Base-by-base conservation (phyloP, 2,329 filamentous ascomycete genomes). In the Xylaria sp. region DNA sequence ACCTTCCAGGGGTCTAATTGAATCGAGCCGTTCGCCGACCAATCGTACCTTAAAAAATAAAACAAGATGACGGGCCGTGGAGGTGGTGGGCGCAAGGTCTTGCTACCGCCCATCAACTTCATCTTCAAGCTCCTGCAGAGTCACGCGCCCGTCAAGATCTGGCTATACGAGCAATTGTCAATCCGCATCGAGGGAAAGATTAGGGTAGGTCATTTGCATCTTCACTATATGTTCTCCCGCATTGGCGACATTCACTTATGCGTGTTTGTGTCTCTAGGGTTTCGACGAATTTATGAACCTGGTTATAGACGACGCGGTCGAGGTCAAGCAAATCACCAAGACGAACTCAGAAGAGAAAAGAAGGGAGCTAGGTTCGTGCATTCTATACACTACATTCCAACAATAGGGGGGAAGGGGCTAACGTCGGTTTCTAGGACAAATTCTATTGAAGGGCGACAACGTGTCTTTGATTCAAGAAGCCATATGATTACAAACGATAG, bases 241-340 rank as follows among this genome's bases (percentile, higher is more conserved):
- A n/a, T n/a, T n/a, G n/a, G n/a, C n/a, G n/a, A 14, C 19, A 23
- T 11, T 23, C 21, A 45, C 50, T 61, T 23, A 60, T 47, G 23
- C 35, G n/a, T 56, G 7, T 40, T 5, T 59, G 6, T 21, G 31
- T 9, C 37, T 1, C 66, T n/a, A 97, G 93, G 94, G 95, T 14
- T 99, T 99, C 70, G 95, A 99, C 77, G 95, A 99, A 79, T 99
- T 98, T 81, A 97, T 99, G 94, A 99, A 99, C 81, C 83, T 99
- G 52, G 95, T 98, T 40, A 86, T 97, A 69, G 95, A 99, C 74
- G 93, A 99, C 72, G 95, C 95, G 31, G 88, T 97, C 60, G 94
- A 98, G 79, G 93, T 99, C 46, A 91, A 89, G 77, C 86, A 92
- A 74, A 83, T 92, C 58, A 93, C 91, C 66, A 96, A 96, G 83